phyloP scores from a whole-genome alignment of 306 rosid species.

The Clitoria ternatea region DNA sequence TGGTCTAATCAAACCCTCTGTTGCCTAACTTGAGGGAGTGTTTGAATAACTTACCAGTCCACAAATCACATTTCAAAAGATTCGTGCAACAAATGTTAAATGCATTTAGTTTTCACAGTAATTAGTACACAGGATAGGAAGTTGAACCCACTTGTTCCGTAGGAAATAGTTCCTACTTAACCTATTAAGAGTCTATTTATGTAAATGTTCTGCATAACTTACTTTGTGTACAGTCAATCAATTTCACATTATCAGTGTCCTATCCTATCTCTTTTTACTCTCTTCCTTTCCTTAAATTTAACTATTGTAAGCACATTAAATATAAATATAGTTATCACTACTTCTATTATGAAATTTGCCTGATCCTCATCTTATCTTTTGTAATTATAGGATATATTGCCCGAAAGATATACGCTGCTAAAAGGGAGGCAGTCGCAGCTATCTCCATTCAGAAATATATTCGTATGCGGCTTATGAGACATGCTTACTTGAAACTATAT shows the following conservation, averaged over 20 bases:
- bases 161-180: background rate
- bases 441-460: slow-evolving; percentile 54
- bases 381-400: slow-evolving; percentile 62
- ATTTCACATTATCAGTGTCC: background rate
- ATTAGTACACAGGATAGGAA: background rate
- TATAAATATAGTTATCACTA: background rate
- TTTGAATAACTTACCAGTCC: background rate
- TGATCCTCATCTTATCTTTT: slow-evolving; percentile 17
- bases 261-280: background rate
- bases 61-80: background rate
- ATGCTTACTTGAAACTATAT: slow-evolving; percentile 46
- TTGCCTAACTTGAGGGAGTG: background rate
- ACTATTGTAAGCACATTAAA: background rate
- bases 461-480: slow-evolving; percentile 58
- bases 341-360: background rate
- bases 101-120: background rate
- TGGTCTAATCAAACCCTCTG: background rate
- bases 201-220: background rate
- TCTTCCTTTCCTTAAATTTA: background rate
- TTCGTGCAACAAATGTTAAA: background rate
- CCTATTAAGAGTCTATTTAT: background rate
- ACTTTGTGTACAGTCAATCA: background rate
- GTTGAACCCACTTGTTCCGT: background rate
- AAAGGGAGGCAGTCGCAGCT: slow-evolving; percentile 69
- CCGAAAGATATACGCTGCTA: slow-evolving; percentile 54